Base-by-base conservation (phyloP, 441 rosid species). In the Adansonia gregorii region DNA sequence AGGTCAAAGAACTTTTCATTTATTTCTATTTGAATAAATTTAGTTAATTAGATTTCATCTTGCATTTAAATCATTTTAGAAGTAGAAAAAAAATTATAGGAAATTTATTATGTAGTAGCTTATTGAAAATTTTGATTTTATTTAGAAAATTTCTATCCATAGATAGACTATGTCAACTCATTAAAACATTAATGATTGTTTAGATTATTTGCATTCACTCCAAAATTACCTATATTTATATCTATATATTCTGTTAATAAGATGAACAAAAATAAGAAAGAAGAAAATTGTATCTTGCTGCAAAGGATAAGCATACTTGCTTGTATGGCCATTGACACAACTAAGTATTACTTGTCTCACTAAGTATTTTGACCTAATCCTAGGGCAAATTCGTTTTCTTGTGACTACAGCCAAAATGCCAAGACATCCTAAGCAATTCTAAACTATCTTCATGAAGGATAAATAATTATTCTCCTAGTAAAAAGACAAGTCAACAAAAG, bases 401-500 rank as follows among this genome's bases (percentile, higher is more conserved):
- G n/a, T 54, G 56, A 54, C 55, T 11, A 31, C 6, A 22, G 69
- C 27, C 39, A n/a, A 22, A 27, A 69, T 39, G 9, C 75, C 48
- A 48, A 35, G 61, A 75, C 19, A 35, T 41, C 24, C 56, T 45
- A 14, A 56, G 55, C 3, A 39, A 72, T 52, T 65, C 64, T 11
- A 72, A 63, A 48, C 24, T 31, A 49, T 71, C 31, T 27, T 51
- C 51, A 76, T 31, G 67, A 70, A 49, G 35, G 45, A 52, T 49
- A 61, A 43, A 61, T 66, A 77, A 12, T 9, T 72, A 35, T 69
- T 51, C 39, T 68, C 4, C 0, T 20, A 35, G 14, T 35, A 6
- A 72, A 17, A 55, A 6, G 1, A 35, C 22, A 55, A 59, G 65
- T 35, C 19, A 17, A 54, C 1, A 54, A 48, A 71, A 14, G 27